These are phyloP conservation scores for Colletotrichum orbiculare DNA, from an alignment of 2,329 filamentous ascomycete genomes.

Conservation along the genomic window DNA sequence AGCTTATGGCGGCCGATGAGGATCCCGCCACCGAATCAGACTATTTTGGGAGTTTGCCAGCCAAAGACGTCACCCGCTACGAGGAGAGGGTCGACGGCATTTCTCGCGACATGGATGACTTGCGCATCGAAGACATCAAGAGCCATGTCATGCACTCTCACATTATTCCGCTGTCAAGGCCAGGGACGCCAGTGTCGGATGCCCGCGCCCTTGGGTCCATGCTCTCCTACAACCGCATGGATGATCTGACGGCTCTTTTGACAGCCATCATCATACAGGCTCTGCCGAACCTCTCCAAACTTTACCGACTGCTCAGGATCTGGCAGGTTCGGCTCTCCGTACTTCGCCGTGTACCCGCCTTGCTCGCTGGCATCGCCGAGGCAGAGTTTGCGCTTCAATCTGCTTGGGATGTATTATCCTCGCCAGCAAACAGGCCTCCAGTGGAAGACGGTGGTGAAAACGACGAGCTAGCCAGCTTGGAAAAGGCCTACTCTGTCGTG, in stretches of 20 bases:
- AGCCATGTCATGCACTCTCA: slow-evolving; percentile 86
- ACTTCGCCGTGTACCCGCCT: slow-evolving; percentile 76
- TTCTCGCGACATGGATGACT: slow-evolving; percentile 71
- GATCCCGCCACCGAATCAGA: slow-evolving; percentile 43
- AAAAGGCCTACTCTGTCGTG: slow-evolving; percentile 66
- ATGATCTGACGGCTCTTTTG: slow-evolving; percentile 89
- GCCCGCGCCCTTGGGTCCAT: slow-evolving; percentile 53
- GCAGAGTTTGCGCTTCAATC: slow-evolving; percentile 72
- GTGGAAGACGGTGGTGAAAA: slow-evolving; percentile 11
- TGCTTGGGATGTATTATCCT: slow-evolving; percentile 72
- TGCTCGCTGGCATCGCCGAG: slow-evolving; percentile 74
- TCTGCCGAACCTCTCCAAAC: slow-evolving; percentile 80
- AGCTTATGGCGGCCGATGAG: slow-evolving; percentile 45
- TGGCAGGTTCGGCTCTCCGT: slow-evolving; percentile 85
- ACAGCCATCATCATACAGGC: slow-evolving; percentile 93
- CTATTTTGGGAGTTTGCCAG: slow-evolving; percentile 79
- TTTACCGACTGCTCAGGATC: slow-evolving; percentile 77
- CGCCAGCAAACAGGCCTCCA: slow-evolving; percentile 18
- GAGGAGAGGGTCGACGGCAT: slow-evolving; percentile 82
- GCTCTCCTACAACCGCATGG: slow-evolving; percentile 75
- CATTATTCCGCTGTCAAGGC: slow-evolving; percentile 70
- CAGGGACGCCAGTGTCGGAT: slow-evolving; percentile 58
- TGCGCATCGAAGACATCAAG: slow-evolving; percentile 90
- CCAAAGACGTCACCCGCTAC: slow-evolving; percentile 72
- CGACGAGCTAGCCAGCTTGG: slow-evolving; percentile 41